Conservation (phyloP, 2,329 filamentous ascomycete species). For the Cladophialophora immunda region DNA sequence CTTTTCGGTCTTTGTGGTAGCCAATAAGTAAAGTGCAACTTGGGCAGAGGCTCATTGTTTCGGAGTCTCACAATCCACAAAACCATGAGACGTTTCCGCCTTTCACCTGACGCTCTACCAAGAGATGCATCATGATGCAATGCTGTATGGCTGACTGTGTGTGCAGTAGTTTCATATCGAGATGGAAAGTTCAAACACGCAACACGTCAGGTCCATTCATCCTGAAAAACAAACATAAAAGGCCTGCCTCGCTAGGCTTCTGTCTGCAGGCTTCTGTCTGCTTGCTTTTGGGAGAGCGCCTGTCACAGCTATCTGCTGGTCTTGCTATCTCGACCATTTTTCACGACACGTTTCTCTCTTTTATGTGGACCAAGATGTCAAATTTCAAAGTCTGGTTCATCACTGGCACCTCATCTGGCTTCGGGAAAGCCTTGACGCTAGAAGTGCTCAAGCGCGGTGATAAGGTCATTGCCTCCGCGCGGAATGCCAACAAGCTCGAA, state of each 20-base stretch:
- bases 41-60: not conserved
- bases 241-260: not conserved
- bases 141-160: not conserved
- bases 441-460: constrained; percentile 44
- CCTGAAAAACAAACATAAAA: not conserved
- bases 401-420: constrained; percentile 48
- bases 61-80: not conserved
- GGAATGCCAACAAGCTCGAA: constrained; percentile 43
- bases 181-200: not conserved
- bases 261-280: no score
- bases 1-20: not conserved
- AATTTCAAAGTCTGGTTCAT: constrained; percentile 46
- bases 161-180: not conserved
- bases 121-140: not conserved
- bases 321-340: not conserved
- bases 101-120: not conserved
- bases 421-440: constrained; percentile 44
- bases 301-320: not conserved
- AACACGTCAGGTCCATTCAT: not conserved
- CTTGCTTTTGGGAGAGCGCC: not conserved
- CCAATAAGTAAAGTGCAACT: not conserved
- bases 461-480: constrained; percentile 49
- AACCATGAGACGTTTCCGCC: not conserved
- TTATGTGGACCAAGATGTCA: constrained; percentile 8
- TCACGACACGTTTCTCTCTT: not conserved